Evolutionary conservation across 805 yeast genomes (phyloP), one percentile per base, ranked within the genome.

Genomic region (Candida awuae): DNA sequence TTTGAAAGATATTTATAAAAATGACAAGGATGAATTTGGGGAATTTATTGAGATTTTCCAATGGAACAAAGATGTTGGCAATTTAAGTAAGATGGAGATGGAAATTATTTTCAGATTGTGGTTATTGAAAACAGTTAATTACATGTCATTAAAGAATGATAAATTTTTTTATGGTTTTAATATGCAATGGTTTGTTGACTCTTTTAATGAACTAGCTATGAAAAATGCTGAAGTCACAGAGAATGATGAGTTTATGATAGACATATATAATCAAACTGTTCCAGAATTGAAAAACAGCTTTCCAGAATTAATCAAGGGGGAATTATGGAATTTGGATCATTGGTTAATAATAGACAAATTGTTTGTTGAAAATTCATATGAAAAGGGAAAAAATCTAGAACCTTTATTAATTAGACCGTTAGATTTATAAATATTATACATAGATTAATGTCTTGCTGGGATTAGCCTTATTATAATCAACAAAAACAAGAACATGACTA

Each of bases 371-470:
- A 50, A 51, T 37, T 47, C 50, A 1, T 55, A 55, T 31, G 55
- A 51, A 34, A 56, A 55, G 35, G 59, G 61, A 4, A 46, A 54
- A 21, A 37, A 22, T 15, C 17, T 38, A 13, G 61, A 56, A 30
- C 49, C 54, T 2, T 35, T 56, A 8, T 31, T 56, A 17, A 49
- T 56, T 2, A 38, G 33, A 10, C 58, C 58, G 16, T 44, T 47
- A 17, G 7, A 26, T 8, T 9, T 47, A 26, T 39, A 16, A 19
- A 62, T 38, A 18, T 22, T 25, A 14, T 12, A 25, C 13, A 18
- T 19, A n/a, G 60, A 57, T 25, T 63, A 61, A 35, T 63, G 73
- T 6, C 61, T 69, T 7, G 58, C 61, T 5, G 62, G 62, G 6
- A 58, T 51, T 29, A 59, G 34, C 32, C 62, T 47, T 14, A 59